These are phyloP conservation scores for Pseudozyma tsukubaensis DNA, from an alignment of 1,284 basidiomycete species.

Conservation along the genomic window DNA sequence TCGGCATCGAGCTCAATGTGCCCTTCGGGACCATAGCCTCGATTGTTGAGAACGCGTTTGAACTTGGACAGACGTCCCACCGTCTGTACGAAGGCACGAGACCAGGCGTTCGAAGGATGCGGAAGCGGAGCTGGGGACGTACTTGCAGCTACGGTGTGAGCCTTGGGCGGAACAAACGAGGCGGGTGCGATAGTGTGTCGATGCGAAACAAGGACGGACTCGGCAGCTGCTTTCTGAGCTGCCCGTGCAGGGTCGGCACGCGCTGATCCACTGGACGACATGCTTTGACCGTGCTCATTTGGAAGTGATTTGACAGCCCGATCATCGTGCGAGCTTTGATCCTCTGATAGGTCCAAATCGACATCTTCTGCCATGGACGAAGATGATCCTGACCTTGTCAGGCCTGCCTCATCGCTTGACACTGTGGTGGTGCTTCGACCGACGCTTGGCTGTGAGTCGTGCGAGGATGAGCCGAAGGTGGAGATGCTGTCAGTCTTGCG, in stretches of 20 bases:
- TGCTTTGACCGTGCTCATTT: conserved; percentile 1
- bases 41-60: conserved; percentile 75
- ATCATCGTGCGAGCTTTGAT: conserved; percentile 26
- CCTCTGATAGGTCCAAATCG: conserved; percentile 40
- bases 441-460: conserved; percentile 27
- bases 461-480: conserved; percentile 25
- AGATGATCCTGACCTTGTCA: conserved; percentile 14
- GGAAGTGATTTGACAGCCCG: conserved; percentile 14
- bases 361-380: conserved; percentile 33
- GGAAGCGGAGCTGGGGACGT: conserved; percentile 44
- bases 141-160: neutral
- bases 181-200: conserved; percentile 29
- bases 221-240: conserved; percentile 41
- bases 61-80: conserved; percentile 83
- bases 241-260: conserved; percentile 15
- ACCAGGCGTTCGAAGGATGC: conserved; percentile 73
- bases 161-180: neutral
- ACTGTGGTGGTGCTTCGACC: conserved; percentile 2
- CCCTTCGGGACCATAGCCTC: conserved; percentile 26
- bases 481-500: conserved; percentile 41
- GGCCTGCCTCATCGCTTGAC: conserved; percentile 14
- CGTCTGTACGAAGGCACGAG: conserved; percentile 81
- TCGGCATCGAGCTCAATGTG: conserved; percentile 45
- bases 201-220: conserved; percentile 42
- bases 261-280: conserved; percentile 8